phyloP scores from a whole-genome alignment of 371 early-diverging fungal genomes.

The Apophysomyces trapeziformis region DNA sequence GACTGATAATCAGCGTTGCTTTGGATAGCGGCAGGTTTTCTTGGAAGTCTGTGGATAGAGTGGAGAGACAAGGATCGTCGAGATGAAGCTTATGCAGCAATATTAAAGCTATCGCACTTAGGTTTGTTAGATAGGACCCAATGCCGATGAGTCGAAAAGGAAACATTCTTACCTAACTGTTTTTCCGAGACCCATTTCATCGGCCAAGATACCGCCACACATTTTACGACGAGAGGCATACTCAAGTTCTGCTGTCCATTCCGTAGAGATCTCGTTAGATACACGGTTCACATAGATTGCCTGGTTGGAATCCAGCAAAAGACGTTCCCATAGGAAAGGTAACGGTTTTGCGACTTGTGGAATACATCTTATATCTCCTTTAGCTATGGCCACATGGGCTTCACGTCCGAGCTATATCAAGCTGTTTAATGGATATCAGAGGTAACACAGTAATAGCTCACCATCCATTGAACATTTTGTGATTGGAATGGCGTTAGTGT shows the following conservation, averaged over 20 bases:
- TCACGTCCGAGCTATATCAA: slow-evolving; percentile 19
- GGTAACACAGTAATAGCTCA: slow-evolving; percentile 9
- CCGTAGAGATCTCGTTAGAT: slow-evolving; percentile 1
- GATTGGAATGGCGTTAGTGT: slow-evolving; percentile 40
- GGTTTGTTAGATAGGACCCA: neutral
- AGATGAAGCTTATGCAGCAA: slow-evolving; percentile 31
- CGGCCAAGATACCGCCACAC: slow-evolving; percentile 55
- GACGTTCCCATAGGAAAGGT: slow-evolving; percentile 26
- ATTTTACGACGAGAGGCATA: neutral
- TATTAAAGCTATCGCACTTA: slow-evolving; percentile 56
- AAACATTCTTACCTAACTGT: slow-evolving; percentile 54
- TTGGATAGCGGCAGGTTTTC: slow-evolving; percentile 24
- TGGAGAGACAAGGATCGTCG: slow-evolving; percentile 8
- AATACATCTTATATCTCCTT: neutral
- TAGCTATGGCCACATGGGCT: slow-evolving; percentile 22
- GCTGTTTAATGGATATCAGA: neutral
- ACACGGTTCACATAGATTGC: slow-evolving; percentile 23
- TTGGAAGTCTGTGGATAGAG: neutral
- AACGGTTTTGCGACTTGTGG: neutral
- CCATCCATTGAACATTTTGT: slow-evolving; percentile 49
- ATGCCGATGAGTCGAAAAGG: neutral
- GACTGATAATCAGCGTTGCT: slow-evolving; percentile 70
- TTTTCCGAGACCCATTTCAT: slow-evolving; percentile 73
- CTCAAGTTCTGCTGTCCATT: slow-evolving; percentile 2
- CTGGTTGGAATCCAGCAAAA: slow-evolving; percentile 8